phyloP scores from a whole-genome alignment of 164 flowering plant species.

The Aristolochia californica region DNA sequence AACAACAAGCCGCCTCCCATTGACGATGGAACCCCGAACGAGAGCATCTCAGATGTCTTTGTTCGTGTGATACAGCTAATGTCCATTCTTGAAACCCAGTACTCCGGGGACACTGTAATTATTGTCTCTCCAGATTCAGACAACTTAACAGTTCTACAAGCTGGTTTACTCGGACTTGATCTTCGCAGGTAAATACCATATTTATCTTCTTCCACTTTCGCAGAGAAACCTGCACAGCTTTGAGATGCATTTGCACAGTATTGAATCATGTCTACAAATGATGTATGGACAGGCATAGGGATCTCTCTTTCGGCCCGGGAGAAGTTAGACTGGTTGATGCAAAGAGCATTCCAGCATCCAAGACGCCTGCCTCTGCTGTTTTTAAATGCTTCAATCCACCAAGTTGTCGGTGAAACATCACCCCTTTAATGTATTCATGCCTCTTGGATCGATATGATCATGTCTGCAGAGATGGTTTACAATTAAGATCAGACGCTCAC shows the following conservation, averaged over 20 bases:
- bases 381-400: conserved; percentile 74
- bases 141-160: conserved; percentile 75
- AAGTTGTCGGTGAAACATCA: conserved; percentile 32
- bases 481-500: too few relatives aligned
- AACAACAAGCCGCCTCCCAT: conserved; percentile 74
- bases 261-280: not conserved
- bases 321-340: conserved; percentile 70
- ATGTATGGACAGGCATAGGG: conserved; percentile 55
- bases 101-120: conserved; percentile 67
- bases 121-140: conserved; percentile 98
- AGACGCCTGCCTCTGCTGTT: conserved; percentile 67
- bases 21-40: conserved; percentile 88
- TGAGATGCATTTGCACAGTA: not conserved
- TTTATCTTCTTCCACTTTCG: not conserved
- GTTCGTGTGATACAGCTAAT: conserved; percentile 92
- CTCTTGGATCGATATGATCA: too few relatives aligned
- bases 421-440: not conserved
- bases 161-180: conserved; percentile 88
- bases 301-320: conserved; percentile 70
- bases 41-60: conserved; percentile 85
- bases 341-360: conserved; percentile 67
- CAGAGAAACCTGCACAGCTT: not conserved
- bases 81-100: conserved; percentile 93
- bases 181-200: conserved; percentile 55
- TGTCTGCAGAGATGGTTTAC: too few relatives aligned